Evolutionary conservation across 2,329 filamentous ascomycete species (phyloP), one percentile per base, ranked within the genome.

Genomic region (Curvularia sp.): DNA sequence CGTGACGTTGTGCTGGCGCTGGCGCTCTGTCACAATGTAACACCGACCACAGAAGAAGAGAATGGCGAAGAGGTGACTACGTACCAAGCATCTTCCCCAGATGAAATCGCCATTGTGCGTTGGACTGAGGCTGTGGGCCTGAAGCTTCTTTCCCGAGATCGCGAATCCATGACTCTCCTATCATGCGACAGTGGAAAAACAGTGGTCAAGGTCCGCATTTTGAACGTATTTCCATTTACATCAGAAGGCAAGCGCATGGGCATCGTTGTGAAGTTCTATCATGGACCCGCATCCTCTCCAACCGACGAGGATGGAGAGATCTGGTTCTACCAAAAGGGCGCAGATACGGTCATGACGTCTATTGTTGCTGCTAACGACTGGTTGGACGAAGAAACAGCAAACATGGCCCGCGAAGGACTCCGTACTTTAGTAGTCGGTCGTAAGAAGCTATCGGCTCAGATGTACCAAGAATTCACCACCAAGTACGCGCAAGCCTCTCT

Each of bases 191-290:
- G 87, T 3, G 88, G 89, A 20, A 86, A 89, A 50, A 81, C 86
- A 0, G 90, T 95, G 3, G 92, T 99, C 26, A 89, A 89, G 24
- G 94, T 96, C 26, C 88, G 89, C 55, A 96, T 99, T 49, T 83
- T 98, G 4, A 94, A 98, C 44, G 88, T 98, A 2, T 99, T 99
- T 69, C 96, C 96, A 0, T 99, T 99, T 75, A 99, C 95, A 0
- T 97, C 93, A 0, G 95, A 98, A 65, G 94, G 94, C 66, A 99
- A 99, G 79, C 88, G 95, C 52, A 99, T 99, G 95, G 95, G 96
- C 9, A 94, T 99, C 58, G 89, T 99, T 60, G 92, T 97, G 20
- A 90, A 93, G 66, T 97, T 98, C 71, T 83, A 88, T 28, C 74
- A 73, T 15, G 73, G 74, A 2, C 61, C 74, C 0, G 59, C 66